Base-by-base conservation (phyloP, 257 asterid species). In the Coffea eugenioides region DNA sequence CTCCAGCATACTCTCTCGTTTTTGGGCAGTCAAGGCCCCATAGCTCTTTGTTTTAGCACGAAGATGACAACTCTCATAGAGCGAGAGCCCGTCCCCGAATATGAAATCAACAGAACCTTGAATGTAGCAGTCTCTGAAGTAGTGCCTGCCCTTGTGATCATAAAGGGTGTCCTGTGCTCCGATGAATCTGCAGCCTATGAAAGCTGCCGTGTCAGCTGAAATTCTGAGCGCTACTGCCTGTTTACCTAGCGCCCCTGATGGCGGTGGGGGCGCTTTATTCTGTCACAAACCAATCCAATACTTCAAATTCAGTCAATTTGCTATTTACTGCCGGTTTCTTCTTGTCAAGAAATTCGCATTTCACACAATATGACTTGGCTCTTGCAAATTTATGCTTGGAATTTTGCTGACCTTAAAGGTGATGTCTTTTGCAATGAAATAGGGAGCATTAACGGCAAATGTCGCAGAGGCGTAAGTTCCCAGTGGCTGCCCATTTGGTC, bases 171-270 rank as follows among this genome's bases (percentile, higher is more conserved):
- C 98, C 61, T 95, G 97, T 67, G 97, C 89, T 74, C 98, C 99
- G 41, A 90, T 83, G 34, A 93, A 92, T 51, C 88, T 95, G 92
- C 99, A 95, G 80, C 86, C 82, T 79, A 93, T 71, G 87, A 95
- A 95, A 9, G 97, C 94, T 51, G 97, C 97, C 75, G 87, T 92
- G 74, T 93, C 97, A 0, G 90, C 98, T 0, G 99, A 90, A n/a
- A 95, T 95, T 68, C 98, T 88, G 56, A 93, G 89, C 16, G 99
- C 99, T 88, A 93, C 99, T 27, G 97, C 98, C 82, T 95, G 98
- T 88, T 93, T 92, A 14, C 98, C 95, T 5, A 79, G 75, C 18
- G 96, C 97, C 46, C 98, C 98, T 8, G 94, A 81, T 20, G 92
- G 80, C 34, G 97, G 94, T 0, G 91, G 20, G 21, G 88, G 81